Evolutionary conservation across 805 yeast species (phyloP), one percentile per base, ranked within the genome.

Genomic region (Candida hungchunana): DNA sequence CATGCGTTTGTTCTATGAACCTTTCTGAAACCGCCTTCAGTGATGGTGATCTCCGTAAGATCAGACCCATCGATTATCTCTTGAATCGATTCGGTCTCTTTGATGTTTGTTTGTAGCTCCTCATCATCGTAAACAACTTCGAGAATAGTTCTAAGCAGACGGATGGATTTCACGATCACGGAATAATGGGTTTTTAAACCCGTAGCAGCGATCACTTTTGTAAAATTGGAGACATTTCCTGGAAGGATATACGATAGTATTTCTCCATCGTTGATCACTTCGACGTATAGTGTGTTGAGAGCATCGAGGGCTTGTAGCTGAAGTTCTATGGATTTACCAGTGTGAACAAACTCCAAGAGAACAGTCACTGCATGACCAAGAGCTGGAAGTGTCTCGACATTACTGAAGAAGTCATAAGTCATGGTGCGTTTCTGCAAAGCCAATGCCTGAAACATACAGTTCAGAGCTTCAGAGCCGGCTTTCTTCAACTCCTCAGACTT

Each of bases 331-430:
- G 48, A 39, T n/a, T 60, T 45, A 6, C 54, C 54, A 11, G 51
- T 53, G 10, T 48, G 37, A 0, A 66, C 37, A 9, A 62, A 54
- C 3, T 62, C 62, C 22, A 76, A 48, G 10, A 72, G 45, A 1
- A 72, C 64, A 0, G 71, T 59, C 3, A 75, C 66, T 24, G 66
- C 47, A 44, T 73, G 77, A 0, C 74, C 78, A 20, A 76, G 32
- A 2, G 69, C 56, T 0, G 77, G 72, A 3, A 73, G 50, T 26
- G 55, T 60, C 10, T 56, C 53, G 3, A 55, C 53, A 25, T 62
- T 58, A 7, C 54, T 42, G 26, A 64, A 53, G 22, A 60, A 58
- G 8, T 46, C 41, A 19, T 49, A 48, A 0, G 47, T 16, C 11
- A 52, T 49, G 0, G 44, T 22, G 10, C 50, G 37, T 34, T 49